Percentiles rank a stretch among this genome's conserved stretches.
Conservation (phyloP, 2,329 filamentous ascomycete species). For the Alternaria metachromatica region DNA sequence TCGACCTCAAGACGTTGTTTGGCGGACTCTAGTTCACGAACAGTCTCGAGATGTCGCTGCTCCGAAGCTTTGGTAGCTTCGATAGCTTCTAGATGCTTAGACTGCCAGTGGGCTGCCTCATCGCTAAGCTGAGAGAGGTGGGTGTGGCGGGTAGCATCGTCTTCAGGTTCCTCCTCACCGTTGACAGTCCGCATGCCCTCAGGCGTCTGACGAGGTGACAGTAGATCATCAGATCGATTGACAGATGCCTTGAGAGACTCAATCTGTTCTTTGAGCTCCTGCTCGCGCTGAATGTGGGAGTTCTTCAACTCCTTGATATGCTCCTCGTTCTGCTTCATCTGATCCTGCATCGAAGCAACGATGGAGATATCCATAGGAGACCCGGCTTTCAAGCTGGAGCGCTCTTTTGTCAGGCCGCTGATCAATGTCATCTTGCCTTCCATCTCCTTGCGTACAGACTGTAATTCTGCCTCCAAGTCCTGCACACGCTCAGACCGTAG, state of each 20-base stretch:
- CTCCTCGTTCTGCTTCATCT: constrained; percentile 83
- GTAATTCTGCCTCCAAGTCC: constrained; percentile 83
- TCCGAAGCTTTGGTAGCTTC: constrained; percentile 76
- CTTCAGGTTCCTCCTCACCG: constrained; percentile 25
- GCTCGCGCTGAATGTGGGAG: constrained; percentile 74
- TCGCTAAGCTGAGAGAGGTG: constrained; percentile 71
- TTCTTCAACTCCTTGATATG: constrained; percentile 78
- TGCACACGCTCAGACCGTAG: constrained; percentile 87
- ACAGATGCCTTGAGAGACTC: constrained; percentile 68
- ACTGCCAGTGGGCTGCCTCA: constrained; percentile 77
- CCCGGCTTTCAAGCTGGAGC: constrained; percentile 81
- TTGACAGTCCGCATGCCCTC: constrained; percentile 7
- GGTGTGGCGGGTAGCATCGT: constrained; percentile 54
- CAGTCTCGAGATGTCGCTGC: constrained; percentile 72
- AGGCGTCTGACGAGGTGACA: constrained; percentile 22
- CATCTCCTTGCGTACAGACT: constrained; percentile 90
- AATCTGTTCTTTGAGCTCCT: constrained; percentile 75
- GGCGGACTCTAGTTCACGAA: constrained; percentile 75
- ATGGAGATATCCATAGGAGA: constrained; percentile 91
- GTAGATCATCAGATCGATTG: constrained; percentile 25
- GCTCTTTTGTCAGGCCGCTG: constrained; percentile 87
- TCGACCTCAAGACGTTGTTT: constrained; percentile 48
- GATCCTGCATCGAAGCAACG: constrained; percentile 83
- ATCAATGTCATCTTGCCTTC: constrained; percentile 97
- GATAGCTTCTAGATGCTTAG: constrained; percentile 74